A percentile compares a stretch with the other conserved stretches of the same genome.
phyloP scores from a whole-genome alignment of 805 yeast species.

The Kazachstania martiniae region DNA sequence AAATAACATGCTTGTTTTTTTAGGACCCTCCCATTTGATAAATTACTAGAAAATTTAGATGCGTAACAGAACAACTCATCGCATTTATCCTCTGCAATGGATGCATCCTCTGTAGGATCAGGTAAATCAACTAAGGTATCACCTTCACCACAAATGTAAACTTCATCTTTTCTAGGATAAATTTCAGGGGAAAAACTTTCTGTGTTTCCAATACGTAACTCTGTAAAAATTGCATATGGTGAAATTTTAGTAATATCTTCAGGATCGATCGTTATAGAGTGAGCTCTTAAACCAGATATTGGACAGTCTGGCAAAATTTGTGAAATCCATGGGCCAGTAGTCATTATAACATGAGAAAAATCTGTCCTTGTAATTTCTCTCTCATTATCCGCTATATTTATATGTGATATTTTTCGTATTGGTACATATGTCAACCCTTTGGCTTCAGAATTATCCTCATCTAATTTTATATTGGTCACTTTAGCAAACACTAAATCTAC shows the following conservation, averaged over 20 bases:
- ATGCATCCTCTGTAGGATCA: constrained; percentile 88
- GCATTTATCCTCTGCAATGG: constrained; percentile 77
- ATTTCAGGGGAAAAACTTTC: constrained; percentile 84
- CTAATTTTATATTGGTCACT: constrained; percentile 55
- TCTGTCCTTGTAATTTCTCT: constrained; percentile 22
- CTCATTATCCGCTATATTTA: not conserved
- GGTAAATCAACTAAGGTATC: constrained; percentile 86
- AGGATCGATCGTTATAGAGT: constrained; percentile 86
- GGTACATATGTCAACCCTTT: constrained; percentile 58
- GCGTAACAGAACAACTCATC: constrained; percentile 78
- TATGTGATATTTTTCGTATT: constrained; percentile 7
- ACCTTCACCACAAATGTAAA: constrained; percentile 95
- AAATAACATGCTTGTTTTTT: constrained; percentile 90
- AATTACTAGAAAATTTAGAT: constrained; percentile 57
- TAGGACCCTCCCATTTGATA: constrained; percentile 63
- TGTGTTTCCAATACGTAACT: constrained; percentile 56
- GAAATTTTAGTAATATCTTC: constrained; percentile 56
- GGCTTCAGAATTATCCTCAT: constrained; percentile 55
- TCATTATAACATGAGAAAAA: constrained; percentile 47
- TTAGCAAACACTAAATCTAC: constrained; percentile 82
- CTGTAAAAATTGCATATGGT: constrained; percentile 91
- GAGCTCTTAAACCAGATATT: constrained; percentile 87
- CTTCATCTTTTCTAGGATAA: constrained; percentile 91
- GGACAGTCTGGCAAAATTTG: constrained; percentile 87
- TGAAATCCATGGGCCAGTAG: constrained; percentile 97